Evolutionary conservation across 23 red algal genomes (phyloP), one percentile per base, ranked within the genome.

Genomic region (Gracilaria domingensis): DNA sequence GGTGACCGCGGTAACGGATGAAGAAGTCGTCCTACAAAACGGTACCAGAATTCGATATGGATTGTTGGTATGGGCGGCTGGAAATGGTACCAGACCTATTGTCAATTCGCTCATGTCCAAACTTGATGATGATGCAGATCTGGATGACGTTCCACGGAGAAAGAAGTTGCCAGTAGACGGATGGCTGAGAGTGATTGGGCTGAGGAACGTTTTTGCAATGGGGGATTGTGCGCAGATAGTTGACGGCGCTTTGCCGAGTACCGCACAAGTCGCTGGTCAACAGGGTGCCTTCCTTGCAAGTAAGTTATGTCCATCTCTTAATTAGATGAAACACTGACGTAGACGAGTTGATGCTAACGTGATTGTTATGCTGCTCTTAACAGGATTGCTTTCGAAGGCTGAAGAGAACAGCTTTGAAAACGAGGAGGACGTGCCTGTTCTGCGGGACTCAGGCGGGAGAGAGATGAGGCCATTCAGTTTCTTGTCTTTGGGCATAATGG

Each of bases 231-330:
- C 97, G 24, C 71, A 71, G 32, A 95, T 88, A 49, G 81, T 76
- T 13, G 61, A 92, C 53, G 96, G 81, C 9, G 81, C 96, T 12
- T 83, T 98, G 64, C 97, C 97, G 49, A 86, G 87, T 32, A 98
- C 97, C 28, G 97, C 93, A 20, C 97, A 98, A 72, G 97, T 98
- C 12, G 97, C 97, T 12, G 97, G 88, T 17, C 97, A 98, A 65
- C 97, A 98, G 65, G 97, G 94, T 20, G 97, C 97, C 6, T 98
- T 86, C 62, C 62, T 84, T 51, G 89, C 76, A 39, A 78, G 89
- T 75, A 72, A 69, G 83, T 72, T 5, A 16, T 59, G 2, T 60
- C 0, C 5, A 11, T 45, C 11, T 45, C 5, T 7, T 45, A 45
- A 7, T 45, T n/a, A n/a, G n/a, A 11, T 45, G 42, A 4, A 11